Percentiles rank a stretch among this genome's conserved stretches.
Conservation (phyloP, 2,329 filamentous ascomycete genomes). For the Ceratocystiopsis brevicomis region DNA sequence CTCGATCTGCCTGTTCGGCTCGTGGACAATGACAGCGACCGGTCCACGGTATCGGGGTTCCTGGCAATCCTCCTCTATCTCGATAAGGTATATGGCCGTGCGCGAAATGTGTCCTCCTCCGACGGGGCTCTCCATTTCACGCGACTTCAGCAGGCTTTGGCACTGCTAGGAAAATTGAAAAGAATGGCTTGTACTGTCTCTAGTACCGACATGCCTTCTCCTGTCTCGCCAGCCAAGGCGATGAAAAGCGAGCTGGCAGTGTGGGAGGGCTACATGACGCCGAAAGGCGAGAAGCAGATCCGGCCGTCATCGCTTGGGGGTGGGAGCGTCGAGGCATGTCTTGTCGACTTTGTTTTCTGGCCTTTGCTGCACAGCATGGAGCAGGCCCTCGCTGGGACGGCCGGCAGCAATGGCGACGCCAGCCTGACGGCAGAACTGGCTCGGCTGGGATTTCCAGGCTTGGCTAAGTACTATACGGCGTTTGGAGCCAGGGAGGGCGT, state of each 20-base stretch:
- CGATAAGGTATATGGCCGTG: constrained; percentile 29
- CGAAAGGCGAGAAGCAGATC: no score
- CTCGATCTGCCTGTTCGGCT: constrained; percentile 23
- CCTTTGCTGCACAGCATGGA: constrained; percentile 31
- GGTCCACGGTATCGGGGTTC: constrained; percentile 29
- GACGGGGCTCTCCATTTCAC: constrained; percentile 13
- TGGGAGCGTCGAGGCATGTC: constrained; percentile 12
- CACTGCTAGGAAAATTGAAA: constrained; percentile 20
- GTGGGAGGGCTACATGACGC: constrained; percentile 22
- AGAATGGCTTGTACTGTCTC: not conserved
- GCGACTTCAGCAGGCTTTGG: constrained; percentile 23
- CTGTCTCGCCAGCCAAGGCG: constrained; percentile 4
- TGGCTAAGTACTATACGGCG: constrained; percentile 20
- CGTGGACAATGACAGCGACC: constrained; percentile 31
- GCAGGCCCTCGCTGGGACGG: constrained; percentile 13
- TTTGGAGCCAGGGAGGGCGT: constrained; percentile 2
- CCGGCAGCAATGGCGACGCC: constrained; percentile 4
- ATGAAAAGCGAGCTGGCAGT: constrained; percentile 17
- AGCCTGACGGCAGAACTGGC: no score
- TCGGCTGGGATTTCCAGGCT: no score
- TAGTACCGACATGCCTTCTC: not conserved
- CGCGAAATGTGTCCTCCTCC: constrained; percentile 6
- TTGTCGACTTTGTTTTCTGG: constrained; percentile 39
- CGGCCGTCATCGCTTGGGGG: no score
- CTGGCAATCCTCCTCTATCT: constrained; percentile 40